phyloP scores from a whole-genome alignment of 75 land plant genomes.

The Isoetes taiwanensis region DNA sequence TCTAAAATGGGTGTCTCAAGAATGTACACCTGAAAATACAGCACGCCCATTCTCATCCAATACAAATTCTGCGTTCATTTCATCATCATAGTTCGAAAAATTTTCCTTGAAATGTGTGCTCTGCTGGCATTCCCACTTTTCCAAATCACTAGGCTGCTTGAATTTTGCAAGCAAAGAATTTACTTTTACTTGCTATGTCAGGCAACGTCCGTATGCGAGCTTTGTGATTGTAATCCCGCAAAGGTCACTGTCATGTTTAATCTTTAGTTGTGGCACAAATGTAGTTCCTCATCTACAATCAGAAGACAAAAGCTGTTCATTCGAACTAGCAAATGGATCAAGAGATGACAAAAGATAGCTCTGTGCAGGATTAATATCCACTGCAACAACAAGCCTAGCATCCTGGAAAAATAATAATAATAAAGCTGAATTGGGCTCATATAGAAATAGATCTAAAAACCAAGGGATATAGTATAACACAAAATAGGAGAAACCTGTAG shows the following conservation, averaged over 20 bases:
- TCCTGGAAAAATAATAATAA: slow-evolving; percentile 21
- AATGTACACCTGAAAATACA: slow-evolving; percentile 64
- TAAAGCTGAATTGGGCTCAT: background rate
- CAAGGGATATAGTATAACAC: background rate
- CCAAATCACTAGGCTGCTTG: slow-evolving; percentile 39
- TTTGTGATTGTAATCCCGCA: slow-evolving; percentile 81
- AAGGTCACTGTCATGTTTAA: too few species aligned
- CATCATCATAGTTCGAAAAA: slow-evolving; percentile 74
- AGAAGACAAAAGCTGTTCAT: too few species aligned
- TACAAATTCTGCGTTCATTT: slow-evolving; percentile 74
- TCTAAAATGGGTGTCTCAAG: too few species aligned
- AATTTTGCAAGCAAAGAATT: slow-evolving; percentile 82
- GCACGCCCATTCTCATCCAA: slow-evolving; percentile 54
- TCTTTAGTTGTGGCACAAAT: too few species aligned
- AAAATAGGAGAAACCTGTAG: too few species aligned
- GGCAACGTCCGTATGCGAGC: slow-evolving; percentile 84
- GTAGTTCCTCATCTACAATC: too few species aligned
- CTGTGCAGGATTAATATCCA: slow-evolving; percentile 36
- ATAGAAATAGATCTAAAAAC: background rate
- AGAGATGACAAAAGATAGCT: slow-evolving; percentile 33
- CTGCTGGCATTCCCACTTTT: slow-evolving; percentile 68
- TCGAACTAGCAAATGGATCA: too few species aligned
- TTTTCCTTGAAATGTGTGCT: slow-evolving; percentile 74
- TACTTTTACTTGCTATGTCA: slow-evolving; percentile 97
- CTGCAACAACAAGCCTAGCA: slow-evolving; percentile 29